Evolutionary conservation across 352 stramenopile genomes (phyloP), one percentile per base, ranked within the genome.

Genomic region (Phytophthora crassamura): DNA sequence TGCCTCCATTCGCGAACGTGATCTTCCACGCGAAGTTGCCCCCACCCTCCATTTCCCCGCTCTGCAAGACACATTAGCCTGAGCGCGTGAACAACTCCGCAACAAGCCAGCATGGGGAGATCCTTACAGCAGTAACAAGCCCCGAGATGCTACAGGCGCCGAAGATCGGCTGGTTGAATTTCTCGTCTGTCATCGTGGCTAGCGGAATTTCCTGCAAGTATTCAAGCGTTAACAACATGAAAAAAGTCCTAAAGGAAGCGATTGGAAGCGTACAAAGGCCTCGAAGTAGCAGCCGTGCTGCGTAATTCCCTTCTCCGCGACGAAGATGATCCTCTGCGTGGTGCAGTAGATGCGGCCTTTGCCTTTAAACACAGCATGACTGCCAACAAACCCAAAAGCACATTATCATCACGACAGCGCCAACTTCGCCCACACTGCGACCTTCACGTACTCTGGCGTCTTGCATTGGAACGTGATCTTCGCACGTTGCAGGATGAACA

Each of bases 111-210:
- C n/a, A n/a, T n/a, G n/a, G n/a, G n/a, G n/a, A n/a, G n/a, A n/a
- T n/a, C 22, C 75, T 33, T 71, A 94, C 84, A 32, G 74, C 54
- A 18, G 77, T 61, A 34, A 93, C 84, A 53, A 91, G 59, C 2
- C 88, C 88, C 14, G 83, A 91, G 55, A 96, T 85, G 67, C 91
- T 97, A 55, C 90, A 95, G 18, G 88, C 85, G 11, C 89, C 89
- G 49, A 96, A 96, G 55, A 96, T 95, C 34, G 89, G 89, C 61
- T 97, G 88, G 61, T 96, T 97, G 51, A 97, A 97, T 61, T 95
- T 97, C 48, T 96, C 86, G 33, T 93, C 78, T 18, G 77, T 82
- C 75, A 96, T 93, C n/a, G 83, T 76, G 16, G 68, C 59, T 12
- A 97, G 72, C 25, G 85, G 86, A 10, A 96, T 82, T 71, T 95